phyloP scores from a whole-genome alignment of 2,329 filamentous ascomycete species.

The Neonectria sp. region DNA sequence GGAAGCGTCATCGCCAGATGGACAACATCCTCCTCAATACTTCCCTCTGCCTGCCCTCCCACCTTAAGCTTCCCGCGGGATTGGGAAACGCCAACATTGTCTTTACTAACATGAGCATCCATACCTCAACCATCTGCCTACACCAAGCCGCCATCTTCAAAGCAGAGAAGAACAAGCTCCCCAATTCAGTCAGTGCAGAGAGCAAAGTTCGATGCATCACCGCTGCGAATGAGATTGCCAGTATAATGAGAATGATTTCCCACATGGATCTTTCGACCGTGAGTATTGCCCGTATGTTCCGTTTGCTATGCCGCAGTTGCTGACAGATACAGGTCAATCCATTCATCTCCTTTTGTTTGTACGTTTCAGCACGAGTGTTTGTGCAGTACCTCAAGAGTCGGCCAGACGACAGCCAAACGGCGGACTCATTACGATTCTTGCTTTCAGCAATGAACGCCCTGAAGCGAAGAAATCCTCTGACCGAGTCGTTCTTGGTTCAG shows the following conservation, averaged over 20 bases:
- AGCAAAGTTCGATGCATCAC: slow-evolving; percentile 95
- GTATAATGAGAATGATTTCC: slow-evolving; percentile 94
- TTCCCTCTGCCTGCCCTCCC: slow-evolving; percentile 83
- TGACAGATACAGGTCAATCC: slow-evolving; percentile 83
- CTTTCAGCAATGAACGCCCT: slow-evolving; percentile 91
- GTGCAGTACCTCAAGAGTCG: slow-evolving; percentile 96
- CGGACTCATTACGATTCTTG: slow-evolving; percentile 89
- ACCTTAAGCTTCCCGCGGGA: slow-evolving; percentile 84
- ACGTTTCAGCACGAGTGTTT: slow-evolving; percentile 95
- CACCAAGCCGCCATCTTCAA: slow-evolving; percentile 99
- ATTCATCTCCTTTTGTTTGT: slow-evolving; percentile 95
- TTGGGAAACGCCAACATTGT: slow-evolving; percentile 87
- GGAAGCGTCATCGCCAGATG: slow-evolving; percentile 91
- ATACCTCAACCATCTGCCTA: slow-evolving; percentile 96
- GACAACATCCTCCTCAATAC: slow-evolving; percentile 94
- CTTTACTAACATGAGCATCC: slow-evolving; percentile 97
- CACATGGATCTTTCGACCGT: slow-evolving; percentile 89
- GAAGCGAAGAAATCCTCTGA: slow-evolving; percentile 89
- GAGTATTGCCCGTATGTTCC: slow-evolving; percentile 55
- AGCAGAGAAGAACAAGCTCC: slow-evolving; percentile 88
- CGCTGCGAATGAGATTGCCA: slow-evolving; percentile 93
- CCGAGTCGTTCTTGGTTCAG: slow-evolving; percentile 94
- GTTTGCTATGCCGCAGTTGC: background rate
- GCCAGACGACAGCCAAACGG: slow-evolving; percentile 85
- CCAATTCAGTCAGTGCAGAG: slow-evolving; percentile 83